These are phyloP conservation scores for Adansonia digitata DNA, from an alignment of 345 rosid genomes.

Conservation along the genomic window DNA sequence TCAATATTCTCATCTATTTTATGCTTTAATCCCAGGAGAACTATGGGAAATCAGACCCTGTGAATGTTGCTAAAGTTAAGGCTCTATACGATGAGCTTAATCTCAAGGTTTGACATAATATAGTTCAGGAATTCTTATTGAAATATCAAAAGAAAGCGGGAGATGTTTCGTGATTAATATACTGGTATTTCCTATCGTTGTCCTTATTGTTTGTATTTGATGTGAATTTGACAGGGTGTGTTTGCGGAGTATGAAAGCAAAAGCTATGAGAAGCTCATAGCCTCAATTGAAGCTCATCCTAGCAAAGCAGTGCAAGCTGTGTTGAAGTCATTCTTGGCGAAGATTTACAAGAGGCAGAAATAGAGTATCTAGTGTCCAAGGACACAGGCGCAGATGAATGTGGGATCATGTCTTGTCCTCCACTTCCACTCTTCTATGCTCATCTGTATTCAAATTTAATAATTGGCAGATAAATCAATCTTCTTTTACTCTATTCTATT, in stretches of 20 bases:
- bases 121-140: not conserved
- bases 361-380: constrained; percentile 14
- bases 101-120: constrained; percentile 60
- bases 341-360: constrained; percentile 87
- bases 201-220: not conserved
- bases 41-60: constrained; percentile 66
- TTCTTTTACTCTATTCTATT: not conserved
- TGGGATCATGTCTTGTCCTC: not conserved
- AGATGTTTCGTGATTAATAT: not conserved
- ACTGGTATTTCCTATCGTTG: not conserved
- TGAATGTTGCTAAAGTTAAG: constrained; percentile 59
- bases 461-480: not conserved
- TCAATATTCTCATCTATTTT: not conserved
- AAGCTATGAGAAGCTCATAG: constrained; percentile 59
- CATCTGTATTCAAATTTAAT: constrained; percentile 1
- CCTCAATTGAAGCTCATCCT: constrained; percentile 62
- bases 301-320: constrained; percentile 72
- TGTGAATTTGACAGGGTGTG: constrained; percentile 39
- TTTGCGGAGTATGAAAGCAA: constrained; percentile 69
- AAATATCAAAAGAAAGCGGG: not conserved
- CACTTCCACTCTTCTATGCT: constrained; percentile 13
- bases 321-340: constrained; percentile 75
- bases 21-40: constrained; percentile 44
- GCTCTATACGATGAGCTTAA: constrained; percentile 62
- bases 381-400: not conserved